Percentiles rank a stretch among this genome's conserved stretches.
phyloP scores from a whole-genome alignment of 78 protist species.

The Monosiga brevicollis region DNA sequence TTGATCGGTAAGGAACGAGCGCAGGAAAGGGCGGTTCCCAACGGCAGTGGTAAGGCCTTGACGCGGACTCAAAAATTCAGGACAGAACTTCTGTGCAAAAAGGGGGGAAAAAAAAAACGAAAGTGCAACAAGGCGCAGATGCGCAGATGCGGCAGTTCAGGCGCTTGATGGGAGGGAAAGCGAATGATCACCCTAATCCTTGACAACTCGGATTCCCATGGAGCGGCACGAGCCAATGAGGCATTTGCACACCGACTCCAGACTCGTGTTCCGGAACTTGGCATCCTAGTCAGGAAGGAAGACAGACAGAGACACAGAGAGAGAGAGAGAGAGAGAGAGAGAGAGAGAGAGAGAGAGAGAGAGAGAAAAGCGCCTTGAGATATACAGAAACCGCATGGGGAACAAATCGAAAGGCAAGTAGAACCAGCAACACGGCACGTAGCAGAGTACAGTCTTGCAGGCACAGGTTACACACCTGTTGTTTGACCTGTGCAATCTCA shows the following conservation, averaged over 20 bases:
- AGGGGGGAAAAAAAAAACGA: too few relatives aligned
- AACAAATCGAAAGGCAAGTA: background rate
- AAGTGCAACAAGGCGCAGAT: too few relatives aligned
- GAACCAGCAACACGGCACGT: background rate
- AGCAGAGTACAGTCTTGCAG: too few relatives aligned
- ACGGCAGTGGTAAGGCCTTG: too few relatives aligned
- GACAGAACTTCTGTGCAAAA: too few relatives aligned
- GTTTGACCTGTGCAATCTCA: constrained; percentile 38
- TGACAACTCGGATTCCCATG: constrained; percentile 8
- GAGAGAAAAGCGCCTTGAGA: background rate
- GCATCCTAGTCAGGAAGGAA: background rate
- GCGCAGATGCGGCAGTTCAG: too few relatives aligned
- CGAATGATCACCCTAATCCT: background rate
- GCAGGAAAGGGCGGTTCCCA: too few relatives aligned
- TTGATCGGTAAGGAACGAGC: too few relatives aligned
- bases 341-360: background rate
- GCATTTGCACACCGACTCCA: background rate
- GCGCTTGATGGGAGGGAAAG: too few relatives aligned
- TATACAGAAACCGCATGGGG: background rate
- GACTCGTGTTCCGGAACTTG: background rate
- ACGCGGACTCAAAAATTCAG: too few relatives aligned
- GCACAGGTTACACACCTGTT: background rate
- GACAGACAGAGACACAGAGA: background rate
- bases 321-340: background rate
- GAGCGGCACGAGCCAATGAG: background rate